These are phyloP conservation scores for Blastobotrys serpentis DNA, from an alignment of 1,139 yeast species.

Conservation along the genomic window DNA sequence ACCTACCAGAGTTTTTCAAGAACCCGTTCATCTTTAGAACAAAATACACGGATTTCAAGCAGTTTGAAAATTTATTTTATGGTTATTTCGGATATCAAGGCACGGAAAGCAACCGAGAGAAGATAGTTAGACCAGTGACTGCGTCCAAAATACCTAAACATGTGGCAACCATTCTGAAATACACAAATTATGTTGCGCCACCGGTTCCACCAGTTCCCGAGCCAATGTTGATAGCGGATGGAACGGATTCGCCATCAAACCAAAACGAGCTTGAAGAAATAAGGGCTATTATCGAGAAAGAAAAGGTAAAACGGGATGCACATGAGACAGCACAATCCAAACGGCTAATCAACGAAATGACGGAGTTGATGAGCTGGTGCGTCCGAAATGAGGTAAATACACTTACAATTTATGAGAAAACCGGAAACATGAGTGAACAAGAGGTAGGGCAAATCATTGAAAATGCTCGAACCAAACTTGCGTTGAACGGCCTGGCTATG, in stretches of 20 bases:
- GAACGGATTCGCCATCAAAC: constrained; percentile 19
- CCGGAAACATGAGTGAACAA: constrained; percentile 12
- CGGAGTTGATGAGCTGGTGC: constrained; percentile 26
- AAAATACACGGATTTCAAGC: not conserved
- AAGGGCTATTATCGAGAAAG: constrained; percentile 15
- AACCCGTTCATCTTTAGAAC: constrained; percentile 9
- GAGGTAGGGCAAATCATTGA: constrained; percentile 1
- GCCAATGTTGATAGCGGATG: constrained; percentile 20
- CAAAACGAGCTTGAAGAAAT: constrained; percentile 19
- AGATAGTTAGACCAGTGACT: no score
- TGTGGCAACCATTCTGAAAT: constrained; percentile 25
- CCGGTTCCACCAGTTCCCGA: constrained; percentile 26
- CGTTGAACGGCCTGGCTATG: not conserved
- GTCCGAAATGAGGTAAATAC: constrained; percentile 21
- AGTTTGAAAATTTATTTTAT: not conserved
- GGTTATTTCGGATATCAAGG: not conserved
- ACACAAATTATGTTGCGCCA: constrained; percentile 18
- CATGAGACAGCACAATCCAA: constrained; percentile 21
- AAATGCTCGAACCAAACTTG: not conserved
- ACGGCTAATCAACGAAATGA: constrained; percentile 25
- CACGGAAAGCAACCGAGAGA: not conserved
- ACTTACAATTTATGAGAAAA: constrained; percentile 28
- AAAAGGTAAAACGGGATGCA: constrained; percentile 15
- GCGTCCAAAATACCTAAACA: constrained; percentile 20
- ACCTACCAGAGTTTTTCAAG: constrained; percentile 12